Evolutionary conservation across 129 eudicot genomes (phyloP).

Genomic region (Pittosporum tobira): DNA sequence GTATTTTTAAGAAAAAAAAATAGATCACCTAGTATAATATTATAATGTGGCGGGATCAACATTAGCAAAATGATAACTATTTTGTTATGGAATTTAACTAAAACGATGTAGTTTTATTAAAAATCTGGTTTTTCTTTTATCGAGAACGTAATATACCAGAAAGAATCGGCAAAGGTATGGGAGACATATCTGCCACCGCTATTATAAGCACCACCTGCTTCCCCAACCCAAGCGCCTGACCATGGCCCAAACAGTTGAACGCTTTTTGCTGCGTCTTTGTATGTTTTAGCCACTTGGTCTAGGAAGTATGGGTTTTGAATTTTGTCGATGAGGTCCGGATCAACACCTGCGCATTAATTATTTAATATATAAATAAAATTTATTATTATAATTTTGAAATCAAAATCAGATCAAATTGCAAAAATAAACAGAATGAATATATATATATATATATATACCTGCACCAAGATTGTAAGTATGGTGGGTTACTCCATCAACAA

Average conservation of each 20-base stretch:
- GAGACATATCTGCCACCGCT: slow-evolving; percentile 63
- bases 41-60: too few species aligned
- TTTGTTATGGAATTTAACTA: too few species aligned
- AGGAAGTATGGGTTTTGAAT: slow-evolving; percentile 55
- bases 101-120: too few species aligned
- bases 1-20: too few species aligned
- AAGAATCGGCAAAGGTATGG: slow-evolving; percentile 48
- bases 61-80: too few species aligned
- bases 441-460: slow-evolving; percentile 20
- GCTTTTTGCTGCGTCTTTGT: slow-evolving; percentile 30
- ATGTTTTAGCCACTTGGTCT: slow-evolving; percentile 39
- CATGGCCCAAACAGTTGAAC: slow-evolving; percentile 31
- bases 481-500: slow-evolving; percentile 46
- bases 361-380: not conserved
- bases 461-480: slow-evolving; percentile 75
- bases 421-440: not conserved
- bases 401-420: not conserved
- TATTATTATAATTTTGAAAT: not conserved
- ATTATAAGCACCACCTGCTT: slow-evolving; percentile 76
- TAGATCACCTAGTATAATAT: too few species aligned
- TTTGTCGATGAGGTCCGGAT: slow-evolving; percentile 36
- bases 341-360: slow-evolving; percentile 43
- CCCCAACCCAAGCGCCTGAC: slow-evolving; percentile 71
- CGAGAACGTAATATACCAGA: too few species aligned
- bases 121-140: too few species aligned